Conservation (phyloP, 345 rosid species). For the Salix exigua region DNA sequence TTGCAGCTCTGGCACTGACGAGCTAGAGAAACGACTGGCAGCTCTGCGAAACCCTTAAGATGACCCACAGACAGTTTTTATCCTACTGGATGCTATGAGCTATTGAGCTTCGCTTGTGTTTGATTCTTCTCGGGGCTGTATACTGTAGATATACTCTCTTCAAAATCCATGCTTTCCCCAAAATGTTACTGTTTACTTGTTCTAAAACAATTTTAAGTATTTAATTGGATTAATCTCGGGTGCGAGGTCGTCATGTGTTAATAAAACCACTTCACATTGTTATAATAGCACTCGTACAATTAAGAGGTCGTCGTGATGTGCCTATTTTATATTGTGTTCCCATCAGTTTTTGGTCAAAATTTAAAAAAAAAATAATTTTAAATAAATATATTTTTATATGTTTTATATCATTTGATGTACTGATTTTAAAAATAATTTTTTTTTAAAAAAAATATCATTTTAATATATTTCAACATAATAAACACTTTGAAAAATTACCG, state of each 20-base stretch:
- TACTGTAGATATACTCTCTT: constrained; percentile 7
- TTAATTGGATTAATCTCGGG: background rate
- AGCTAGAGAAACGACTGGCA: constrained; percentile 88
- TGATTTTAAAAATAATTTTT: too few relatives aligned
- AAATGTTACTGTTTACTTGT: background rate
- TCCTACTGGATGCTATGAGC: background rate
- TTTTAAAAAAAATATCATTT: too few relatives aligned
- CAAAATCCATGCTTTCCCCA: background rate
- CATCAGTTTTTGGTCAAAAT: too few relatives aligned
- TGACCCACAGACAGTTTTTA: background rate
- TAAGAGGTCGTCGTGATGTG: too few relatives aligned
- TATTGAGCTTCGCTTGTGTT: background rate
- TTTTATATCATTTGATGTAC: too few relatives aligned
- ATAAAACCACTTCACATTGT: background rate
- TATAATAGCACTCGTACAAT: background rate
- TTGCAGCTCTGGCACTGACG: constrained; percentile 69
- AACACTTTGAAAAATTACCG: too few relatives aligned
- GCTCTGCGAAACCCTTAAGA: constrained; percentile 66
- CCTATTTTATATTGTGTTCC: too few relatives aligned
- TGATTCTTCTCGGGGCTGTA: background rate
- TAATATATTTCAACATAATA: too few relatives aligned
- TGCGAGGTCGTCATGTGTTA: too few relatives aligned
- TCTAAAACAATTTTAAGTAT: background rate
- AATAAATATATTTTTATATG: too few relatives aligned
- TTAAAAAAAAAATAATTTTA: too few relatives aligned